A percentile compares a stretch with the other conserved stretches of the same genome.
Conservation (phyloP, 2,329 filamentous ascomycete species). For the Trichoderma simmonsii region DNA sequence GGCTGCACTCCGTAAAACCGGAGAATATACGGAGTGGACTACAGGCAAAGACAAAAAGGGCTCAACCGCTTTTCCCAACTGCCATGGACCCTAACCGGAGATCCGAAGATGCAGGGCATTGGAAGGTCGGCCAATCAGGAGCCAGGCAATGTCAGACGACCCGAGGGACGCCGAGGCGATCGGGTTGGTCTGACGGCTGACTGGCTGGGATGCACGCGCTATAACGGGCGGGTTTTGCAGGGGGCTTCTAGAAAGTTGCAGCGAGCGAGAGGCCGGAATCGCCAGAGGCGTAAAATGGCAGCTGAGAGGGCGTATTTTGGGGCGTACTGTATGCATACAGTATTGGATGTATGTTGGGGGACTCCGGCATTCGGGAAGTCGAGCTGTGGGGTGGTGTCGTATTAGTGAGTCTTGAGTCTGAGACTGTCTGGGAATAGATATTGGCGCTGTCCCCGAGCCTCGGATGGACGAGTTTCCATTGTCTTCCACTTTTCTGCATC, state of each 20-base stretch:
- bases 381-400: not conserved
- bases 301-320: not conserved
- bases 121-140: slow-evolving; percentile 17
- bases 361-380: slow-evolving; percentile 12
- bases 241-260: not conserved
- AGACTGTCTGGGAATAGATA: not conserved
- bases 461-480: not conserved
- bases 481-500: slow-evolving; percentile 23
- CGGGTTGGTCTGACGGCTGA: not conserved
- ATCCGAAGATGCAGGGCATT: slow-evolving; percentile 3
- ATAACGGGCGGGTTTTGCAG: not conserved
- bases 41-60: not conserved
- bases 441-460: not conserved
- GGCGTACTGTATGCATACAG: too few relatives aligned
- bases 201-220: not conserved
- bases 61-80: not conserved
- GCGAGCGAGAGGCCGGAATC: not conserved
- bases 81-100: not conserved
- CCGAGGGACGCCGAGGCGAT: not conserved
- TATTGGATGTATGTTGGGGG: not conserved
- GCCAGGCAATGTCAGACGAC: slow-evolving; percentile 19
- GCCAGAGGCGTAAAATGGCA: not conserved
- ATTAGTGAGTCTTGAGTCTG: not conserved
- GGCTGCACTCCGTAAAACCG: not conserved
- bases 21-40: not conserved